These are phyloP conservation scores for Ustilago esculenta DNA, from an alignment of 1,284 basidiomycete species.

Conservation along the genomic window DNA sequence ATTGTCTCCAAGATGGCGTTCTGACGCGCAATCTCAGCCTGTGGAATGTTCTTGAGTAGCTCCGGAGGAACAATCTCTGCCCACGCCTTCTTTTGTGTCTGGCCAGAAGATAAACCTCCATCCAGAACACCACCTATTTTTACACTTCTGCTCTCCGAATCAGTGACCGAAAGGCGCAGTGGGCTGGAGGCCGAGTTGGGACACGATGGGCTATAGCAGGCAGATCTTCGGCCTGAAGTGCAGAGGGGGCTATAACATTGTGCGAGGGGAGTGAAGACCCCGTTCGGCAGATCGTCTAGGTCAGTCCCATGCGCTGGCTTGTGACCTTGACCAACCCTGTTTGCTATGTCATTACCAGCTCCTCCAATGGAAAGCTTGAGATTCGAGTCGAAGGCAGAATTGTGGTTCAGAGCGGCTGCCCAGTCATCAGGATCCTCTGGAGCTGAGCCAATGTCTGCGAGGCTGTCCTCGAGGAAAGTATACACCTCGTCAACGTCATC, in stretches of 20 bases:
- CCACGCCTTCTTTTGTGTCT: constrained; percentile 74
- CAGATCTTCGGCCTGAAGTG: constrained; percentile 66
- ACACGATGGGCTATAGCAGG: constrained; percentile 57
- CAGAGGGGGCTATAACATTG: constrained; percentile 99
- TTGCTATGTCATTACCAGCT: constrained; percentile 1
- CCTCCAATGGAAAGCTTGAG: constrained; percentile 29
- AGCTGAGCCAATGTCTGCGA: constrained; percentile 24
- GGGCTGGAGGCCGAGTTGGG: constrained; percentile 38
- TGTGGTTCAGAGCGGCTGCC: constrained; percentile 32
- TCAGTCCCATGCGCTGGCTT: constrained; percentile 69
- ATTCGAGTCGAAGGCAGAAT: constrained; percentile 22
- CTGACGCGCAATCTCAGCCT: constrained; percentile 84
- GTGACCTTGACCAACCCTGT: constrained; percentile 6
- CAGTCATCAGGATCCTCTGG: constrained; percentile 33
- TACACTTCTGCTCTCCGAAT: constrained; percentile 4
- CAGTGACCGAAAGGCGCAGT: constrained; percentile 18
- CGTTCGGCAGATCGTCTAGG: constrained; percentile 81
- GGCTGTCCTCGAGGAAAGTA: constrained; percentile 86
- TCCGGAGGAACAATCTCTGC: constrained; percentile 76
- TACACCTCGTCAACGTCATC: constrained; percentile 95
- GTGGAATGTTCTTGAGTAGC: constrained; percentile 76
- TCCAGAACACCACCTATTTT: constrained; percentile 14
- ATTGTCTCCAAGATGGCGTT: constrained; percentile 91
- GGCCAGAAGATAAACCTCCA: constrained; percentile 11
- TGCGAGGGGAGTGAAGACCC: constrained; percentile 94